Evolutionary conservation across 192 early-diverging fungal species (phyloP), one percentile per base, ranked within the genome.

Genomic region (Rhizophagus sp.): DNA sequence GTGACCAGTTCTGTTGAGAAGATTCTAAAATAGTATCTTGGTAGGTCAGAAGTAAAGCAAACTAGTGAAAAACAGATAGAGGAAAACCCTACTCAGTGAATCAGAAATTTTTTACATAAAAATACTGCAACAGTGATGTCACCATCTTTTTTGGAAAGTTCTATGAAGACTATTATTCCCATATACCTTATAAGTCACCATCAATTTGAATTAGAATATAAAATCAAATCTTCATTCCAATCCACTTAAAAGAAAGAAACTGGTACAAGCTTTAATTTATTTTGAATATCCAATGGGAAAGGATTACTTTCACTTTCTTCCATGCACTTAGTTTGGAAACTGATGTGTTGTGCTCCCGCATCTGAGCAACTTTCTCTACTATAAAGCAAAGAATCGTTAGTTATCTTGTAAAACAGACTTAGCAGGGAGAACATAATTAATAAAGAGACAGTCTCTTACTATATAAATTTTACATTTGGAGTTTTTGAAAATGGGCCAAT

Each of bases 311-410:
- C 68, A 61, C 78, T 70, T 39, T 19, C 25, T 79, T 79, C 78
- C 4, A 70, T 52, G 25, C 61, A 65, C 25, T 65, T 64, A 36
- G 61, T 64, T 12, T 63, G 57, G 4, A 77, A 24, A 41, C 22
- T n/a, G 8, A 63, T 77, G 33, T 79, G 78, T 61, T 79, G 78
- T 0, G 66, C 25, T 8, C 66, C n/a, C n/a, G n/a, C n/a, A n/a
- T n/a, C n/a, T n/a, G 78, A 27, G 66, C 66, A 36, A 79, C 78
- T 25, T 79, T 79, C n/a, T n/a, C n/a, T n/a, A n/a, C n/a, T n/a
- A n/a, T n/a, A n/a, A n/a, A n/a, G n/a, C n/a, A n/a, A n/a, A n/a
- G n/a, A n/a, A n/a, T n/a, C n/a, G n/a, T n/a, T n/a, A n/a, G n/a
- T n/a, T n/a, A n/a, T n/a, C n/a, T n/a, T n/a, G n/a, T n/a, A n/a